Conservation (phyloP, 1,139 yeast species). For the Suhomyces wounanorum region DNA sequence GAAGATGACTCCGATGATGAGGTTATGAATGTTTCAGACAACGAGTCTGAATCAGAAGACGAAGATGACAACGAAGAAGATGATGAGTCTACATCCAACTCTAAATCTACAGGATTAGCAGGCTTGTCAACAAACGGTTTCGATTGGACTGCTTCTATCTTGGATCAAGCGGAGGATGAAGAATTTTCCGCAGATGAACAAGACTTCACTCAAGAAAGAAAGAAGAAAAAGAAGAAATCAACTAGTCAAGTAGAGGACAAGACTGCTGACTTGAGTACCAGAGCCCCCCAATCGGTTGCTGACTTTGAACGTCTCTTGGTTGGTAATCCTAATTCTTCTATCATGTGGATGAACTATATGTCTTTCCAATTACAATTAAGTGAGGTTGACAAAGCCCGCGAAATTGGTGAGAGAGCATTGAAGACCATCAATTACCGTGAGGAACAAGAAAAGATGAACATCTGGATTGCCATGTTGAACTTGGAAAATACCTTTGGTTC, state of each 20-base stretch:
- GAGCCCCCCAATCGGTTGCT: slow-evolving; percentile 86
- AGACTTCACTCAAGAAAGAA: slow-evolving; percentile 50
- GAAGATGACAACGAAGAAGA: slow-evolving; percentile 15
- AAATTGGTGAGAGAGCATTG: slow-evolving; percentile 88
- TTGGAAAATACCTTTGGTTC: slow-evolving; percentile 93
- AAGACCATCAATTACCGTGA: slow-evolving; percentile 89
- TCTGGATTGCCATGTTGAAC: slow-evolving; percentile 94
- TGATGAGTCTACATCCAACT: slow-evolving; percentile 16
- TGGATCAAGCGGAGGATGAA: slow-evolving; percentile 72
- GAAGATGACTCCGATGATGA: slow-evolving; percentile 26
- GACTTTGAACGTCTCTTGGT: slow-evolving; percentile 91
- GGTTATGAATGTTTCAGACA: slow-evolving; percentile 23
- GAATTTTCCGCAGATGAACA: slow-evolving; percentile 58
- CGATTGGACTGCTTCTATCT: slow-evolving; percentile 91
- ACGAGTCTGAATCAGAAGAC: slow-evolving; percentile 24
- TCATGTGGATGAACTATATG: slow-evolving; percentile 97
- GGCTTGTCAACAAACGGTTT: slow-evolving; percentile 75
- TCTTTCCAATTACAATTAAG: slow-evolving; percentile 94
- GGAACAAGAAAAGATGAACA: slow-evolving; percentile 88
- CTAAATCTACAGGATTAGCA: slow-evolving; percentile 18
- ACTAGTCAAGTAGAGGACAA: slow-evolving; percentile 64
- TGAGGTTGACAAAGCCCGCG: slow-evolving; percentile 93
- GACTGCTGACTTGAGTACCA: slow-evolving; percentile 78
- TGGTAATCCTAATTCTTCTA: slow-evolving; percentile 92
- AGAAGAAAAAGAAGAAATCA: slow-evolving; percentile 48